Evolutionary conservation across 805 yeast species (phyloP).

Genomic region (Nakazawaea pomicola): DNA sequence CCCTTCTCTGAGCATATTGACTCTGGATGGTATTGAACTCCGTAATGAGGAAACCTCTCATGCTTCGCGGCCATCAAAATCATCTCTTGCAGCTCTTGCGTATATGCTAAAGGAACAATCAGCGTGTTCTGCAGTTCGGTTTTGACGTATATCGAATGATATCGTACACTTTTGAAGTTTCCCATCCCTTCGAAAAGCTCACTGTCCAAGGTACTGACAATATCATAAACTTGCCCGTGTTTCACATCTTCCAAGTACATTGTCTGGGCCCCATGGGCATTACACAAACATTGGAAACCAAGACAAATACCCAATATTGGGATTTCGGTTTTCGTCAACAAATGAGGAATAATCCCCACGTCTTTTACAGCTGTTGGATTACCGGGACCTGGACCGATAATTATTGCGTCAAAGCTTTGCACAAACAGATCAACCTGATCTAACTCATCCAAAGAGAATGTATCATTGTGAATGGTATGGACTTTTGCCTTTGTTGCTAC

Average conservation of each 20-base stretch:
- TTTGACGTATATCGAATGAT: constrained; percentile 74
- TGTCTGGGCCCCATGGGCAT: constrained; percentile 53
- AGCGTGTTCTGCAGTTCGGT: constrained; percentile 14
- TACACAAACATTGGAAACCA: constrained; percentile 84
- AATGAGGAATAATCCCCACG: constrained; percentile 61
- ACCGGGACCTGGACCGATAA: constrained; percentile 98
- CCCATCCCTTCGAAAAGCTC: constrained; percentile 40
- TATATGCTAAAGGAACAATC: constrained; percentile 57
- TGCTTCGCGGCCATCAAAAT: constrained; percentile 82
- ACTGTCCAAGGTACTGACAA: constrained; percentile 25
- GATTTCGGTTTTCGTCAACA: constrained; percentile 39
- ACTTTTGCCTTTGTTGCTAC: constrained; percentile 46
- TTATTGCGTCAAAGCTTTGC: constrained; percentile 61
- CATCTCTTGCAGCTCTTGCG: constrained; percentile 34
- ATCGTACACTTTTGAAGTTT: constrained; percentile 68
- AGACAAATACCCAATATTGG: constrained; percentile 91
- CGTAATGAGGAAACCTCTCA: constrained; percentile 61
- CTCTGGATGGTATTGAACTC: constrained; percentile 97
- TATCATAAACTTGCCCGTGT: constrained; percentile 79
- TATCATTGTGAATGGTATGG: constrained; percentile 59
- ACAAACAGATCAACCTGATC: constrained; percentile 37
- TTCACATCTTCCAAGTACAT: constrained; percentile 50
- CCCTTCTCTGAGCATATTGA: constrained; percentile 82
- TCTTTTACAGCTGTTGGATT: constrained; percentile 63
- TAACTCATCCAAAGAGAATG: constrained; percentile 30